A percentile compares a stretch with the other conserved stretches of the same genome.
Conservation (phyloP, 495 filamentous ascomycete species). For the Cudoniella acicularis region DNA sequence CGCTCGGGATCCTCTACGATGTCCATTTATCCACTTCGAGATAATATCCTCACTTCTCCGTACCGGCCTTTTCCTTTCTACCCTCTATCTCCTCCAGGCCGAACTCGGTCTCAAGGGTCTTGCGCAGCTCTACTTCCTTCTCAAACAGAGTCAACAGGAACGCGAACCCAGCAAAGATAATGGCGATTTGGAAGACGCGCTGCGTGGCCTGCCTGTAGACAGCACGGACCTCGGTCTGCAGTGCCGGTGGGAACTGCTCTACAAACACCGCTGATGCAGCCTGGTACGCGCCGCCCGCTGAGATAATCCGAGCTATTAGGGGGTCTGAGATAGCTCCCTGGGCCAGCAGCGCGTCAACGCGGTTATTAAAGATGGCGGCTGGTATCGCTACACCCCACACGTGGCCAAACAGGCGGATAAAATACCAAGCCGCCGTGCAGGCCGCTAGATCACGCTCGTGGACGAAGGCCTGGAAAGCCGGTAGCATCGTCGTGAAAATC, state of each 20-base stretch:
- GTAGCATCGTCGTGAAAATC: neutral
- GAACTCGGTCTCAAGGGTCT: neutral
- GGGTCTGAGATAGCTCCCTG: constrained; percentile 24
- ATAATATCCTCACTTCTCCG: too few species aligned
- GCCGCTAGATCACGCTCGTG: constrained; percentile 30
- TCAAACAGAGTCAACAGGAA: neutral
- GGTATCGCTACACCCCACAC: constrained; percentile 52
- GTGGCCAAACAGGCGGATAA: constrained; percentile 42
- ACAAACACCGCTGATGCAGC: constrained; percentile 2
- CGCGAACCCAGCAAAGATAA: neutral
- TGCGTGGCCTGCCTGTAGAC: neutral
- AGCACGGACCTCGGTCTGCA: neutral
- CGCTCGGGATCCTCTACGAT: too few species aligned
- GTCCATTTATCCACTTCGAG: too few species aligned
- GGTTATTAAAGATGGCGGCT: constrained; percentile 46
- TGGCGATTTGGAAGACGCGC: neutral
- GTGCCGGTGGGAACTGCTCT: neutral
- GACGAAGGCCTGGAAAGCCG: constrained; percentile 5
- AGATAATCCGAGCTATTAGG: neutral
- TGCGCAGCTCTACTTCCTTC: neutral
- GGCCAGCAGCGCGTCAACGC: constrained; percentile 22
- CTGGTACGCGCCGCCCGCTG: constrained; percentile 12
- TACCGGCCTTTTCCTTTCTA: too few species aligned
- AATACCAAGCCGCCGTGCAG: constrained; percentile 41
- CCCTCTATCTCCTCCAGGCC: neutral